Evolutionary conservation across 2,329 filamentous ascomycete genomes (phyloP).

Genomic region (Penicillium freii): DNA sequence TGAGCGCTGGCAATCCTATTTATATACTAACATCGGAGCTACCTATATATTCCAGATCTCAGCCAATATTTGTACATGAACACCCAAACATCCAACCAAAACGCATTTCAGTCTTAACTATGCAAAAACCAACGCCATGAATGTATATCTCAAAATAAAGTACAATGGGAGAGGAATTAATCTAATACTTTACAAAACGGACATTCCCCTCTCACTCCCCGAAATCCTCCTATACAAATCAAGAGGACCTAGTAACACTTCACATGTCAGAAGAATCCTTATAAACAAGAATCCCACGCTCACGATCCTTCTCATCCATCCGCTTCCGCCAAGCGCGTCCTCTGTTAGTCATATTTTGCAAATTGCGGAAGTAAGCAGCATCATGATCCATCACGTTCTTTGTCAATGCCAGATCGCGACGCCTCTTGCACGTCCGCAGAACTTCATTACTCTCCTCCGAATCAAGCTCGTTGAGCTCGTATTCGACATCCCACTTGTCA

Average conservation of each 20-base stretch:
- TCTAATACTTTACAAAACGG: slow-evolving; percentile 2
- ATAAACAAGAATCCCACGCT: slow-evolving; percentile 38
- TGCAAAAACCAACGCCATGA: background rate
- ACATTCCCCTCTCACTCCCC: background rate
- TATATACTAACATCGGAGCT: no score
- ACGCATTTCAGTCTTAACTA: background rate
- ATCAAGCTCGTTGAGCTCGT: slow-evolving; percentile 66
- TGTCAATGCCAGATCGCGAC: slow-evolving; percentile 52
- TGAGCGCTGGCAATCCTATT: no score
- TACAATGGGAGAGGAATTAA: background rate
- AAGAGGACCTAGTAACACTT: background rate
- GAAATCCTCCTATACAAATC: no score
- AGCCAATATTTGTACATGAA: background rate
- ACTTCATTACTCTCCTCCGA: slow-evolving; percentile 47
- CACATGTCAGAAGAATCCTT: slow-evolving; percentile 8
- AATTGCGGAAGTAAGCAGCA: slow-evolving; percentile 42
- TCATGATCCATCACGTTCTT: slow-evolving; percentile 32
- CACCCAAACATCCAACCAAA: background rate
- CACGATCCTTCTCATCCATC: slow-evolving; percentile 54
- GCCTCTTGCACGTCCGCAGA: slow-evolving; percentile 57
- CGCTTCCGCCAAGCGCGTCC: slow-evolving; percentile 60
- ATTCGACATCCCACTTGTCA: slow-evolving; percentile 72
- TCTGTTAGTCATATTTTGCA: slow-evolving; percentile 47
- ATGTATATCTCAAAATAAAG: background rate
- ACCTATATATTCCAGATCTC: background rate